Base-by-base conservation (phyloP, 495 filamentous ascomycete species). In the Penicillium coprophilum region DNA sequence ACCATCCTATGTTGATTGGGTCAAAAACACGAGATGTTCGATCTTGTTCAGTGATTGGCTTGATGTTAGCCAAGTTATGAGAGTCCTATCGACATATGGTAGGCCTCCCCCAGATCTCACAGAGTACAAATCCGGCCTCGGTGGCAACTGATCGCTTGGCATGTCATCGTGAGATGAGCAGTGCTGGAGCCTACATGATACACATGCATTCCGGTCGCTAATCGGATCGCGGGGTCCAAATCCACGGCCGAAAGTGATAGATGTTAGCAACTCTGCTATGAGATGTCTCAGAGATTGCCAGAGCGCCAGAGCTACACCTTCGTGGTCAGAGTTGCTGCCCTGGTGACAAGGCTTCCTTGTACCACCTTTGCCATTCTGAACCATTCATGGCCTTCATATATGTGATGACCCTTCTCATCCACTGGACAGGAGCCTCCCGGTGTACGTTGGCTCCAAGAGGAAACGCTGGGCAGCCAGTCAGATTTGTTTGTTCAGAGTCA, bases 1-100 rank as follows among this genome's bases (percentile, higher is more conserved):
- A 32, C 53, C 30, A 20, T 48, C 19, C 43, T 13, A n/a, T 52
- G 55, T 58, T 64, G 58, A 64, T 64, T 64, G 58, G 61, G 20
- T 32, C 47, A 43, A 46, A 10, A 10, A 9, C 39, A 6, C 38
- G 41, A 40, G 36, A 50, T 55, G 38, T 17, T 15, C 28, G 41
- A 58, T 58, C 50, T 28, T 9, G n/a, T 20, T 19, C 27, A 36
- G 34, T 61, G 61, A 61, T 64, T 64, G 61, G 49, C 20, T 51
- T 51, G 34, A 12, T 15, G 9, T 31, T 13, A 30, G 30, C 23
- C 24, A 39, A 43, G 21, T 46, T 50, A 60, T 52, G 30, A 47
- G 43, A n/a, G 46, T 56, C 17, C 28, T 28, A 56, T 55, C 32
- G 36, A 44, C 19, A 51, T 51, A 28, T 24, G 31, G 32, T 46